Evolutionary conservation across 176 grass and related monocot genomes (phyloP).

Genomic region (Musa schizocarpa): DNA sequence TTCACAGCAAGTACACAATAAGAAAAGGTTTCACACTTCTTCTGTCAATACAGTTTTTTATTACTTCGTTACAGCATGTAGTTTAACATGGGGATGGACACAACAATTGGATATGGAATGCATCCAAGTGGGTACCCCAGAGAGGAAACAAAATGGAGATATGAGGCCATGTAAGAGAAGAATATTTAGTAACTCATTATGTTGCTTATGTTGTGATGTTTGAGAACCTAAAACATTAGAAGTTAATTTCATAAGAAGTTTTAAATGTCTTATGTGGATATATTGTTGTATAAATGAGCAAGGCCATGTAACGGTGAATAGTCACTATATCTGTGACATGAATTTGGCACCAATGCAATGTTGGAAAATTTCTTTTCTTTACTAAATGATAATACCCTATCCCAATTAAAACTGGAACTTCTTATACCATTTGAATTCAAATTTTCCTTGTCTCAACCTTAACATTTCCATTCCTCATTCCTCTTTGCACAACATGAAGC

Average conservation of each 20-base stretch:
- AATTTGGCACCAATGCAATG: too few relatives aligned
- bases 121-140: neutral
- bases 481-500: too few relatives aligned
- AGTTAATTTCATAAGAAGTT: neutral
- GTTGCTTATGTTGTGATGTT: neutral
- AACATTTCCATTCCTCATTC: too few relatives aligned
- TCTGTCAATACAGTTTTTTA: neutral
- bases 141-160: too few relatives aligned
- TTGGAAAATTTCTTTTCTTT: too few relatives aligned
- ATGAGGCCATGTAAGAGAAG: neutral
- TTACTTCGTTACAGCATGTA: neutral
- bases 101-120: neutral
- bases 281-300: neutral
- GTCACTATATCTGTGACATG: too few relatives aligned
- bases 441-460: too few relatives aligned
- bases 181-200: neutral
- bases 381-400: too few relatives aligned
- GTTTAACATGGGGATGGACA: neutral
- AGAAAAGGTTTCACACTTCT: conserved; percentile 52
- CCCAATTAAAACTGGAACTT: too few relatives aligned
- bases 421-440: too few relatives aligned
- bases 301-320: too few relatives aligned
- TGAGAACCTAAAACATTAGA: neutral
- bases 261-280: neutral
- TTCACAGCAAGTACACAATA: conserved; percentile 34